Percentiles rank a stretch among this genome's conserved stretches.
These are phyloP conservation scores for Backusella luteola DNA, from an alignment of 192 early-diverging fungal species.

Conservation along the genomic window DNA sequence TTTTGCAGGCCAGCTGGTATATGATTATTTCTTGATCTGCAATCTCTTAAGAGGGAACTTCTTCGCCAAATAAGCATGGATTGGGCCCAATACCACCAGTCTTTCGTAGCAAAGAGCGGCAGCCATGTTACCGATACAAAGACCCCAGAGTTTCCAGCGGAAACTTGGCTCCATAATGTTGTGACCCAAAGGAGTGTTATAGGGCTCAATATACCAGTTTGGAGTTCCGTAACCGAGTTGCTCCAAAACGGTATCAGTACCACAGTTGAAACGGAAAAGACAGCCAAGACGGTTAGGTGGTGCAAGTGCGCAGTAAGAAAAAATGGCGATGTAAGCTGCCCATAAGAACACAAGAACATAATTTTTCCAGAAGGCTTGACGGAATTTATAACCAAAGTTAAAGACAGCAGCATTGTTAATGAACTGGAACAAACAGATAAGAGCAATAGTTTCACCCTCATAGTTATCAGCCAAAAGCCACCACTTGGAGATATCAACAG, in stretches of 20 bases:
- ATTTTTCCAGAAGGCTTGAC: conserved; percentile 58
- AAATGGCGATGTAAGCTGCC: conserved; percentile 43
- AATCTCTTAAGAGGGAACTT: conserved; percentile 45
- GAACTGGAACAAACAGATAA: conserved; percentile 66
- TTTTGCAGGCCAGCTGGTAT: not conserved
- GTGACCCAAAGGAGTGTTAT: conserved; percentile 57
- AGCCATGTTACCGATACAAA: conserved; percentile 43
- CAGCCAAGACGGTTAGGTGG: conserved; percentile 71
- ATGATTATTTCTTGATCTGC: conserved; percentile 32
- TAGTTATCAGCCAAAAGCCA: conserved; percentile 76
- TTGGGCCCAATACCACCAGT: conserved; percentile 47
- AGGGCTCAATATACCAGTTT: conserved; percentile 38
- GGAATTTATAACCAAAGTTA: conserved; percentile 66
- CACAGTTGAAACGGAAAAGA: conserved; percentile 56
- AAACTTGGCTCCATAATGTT: conserved; percentile 57
- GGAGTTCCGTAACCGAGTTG: conserved; percentile 18
- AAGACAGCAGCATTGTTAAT: conserved; percentile 63
- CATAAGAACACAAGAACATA: conserved; percentile 53
- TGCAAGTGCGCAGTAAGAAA: conserved; percentile 59
- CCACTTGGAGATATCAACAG: conserved; percentile 65
- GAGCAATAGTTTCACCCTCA: conserved; percentile 53
- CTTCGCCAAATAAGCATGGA: conserved; percentile 40
- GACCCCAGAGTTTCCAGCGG: conserved; percentile 55
- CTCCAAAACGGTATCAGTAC: conserved; percentile 24
- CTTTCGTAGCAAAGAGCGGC: conserved; percentile 43